Evolutionary conservation across 306 rosid species (phyloP), one percentile per base, ranked within the genome.

Genomic region (Sesbania bispinosa): DNA sequence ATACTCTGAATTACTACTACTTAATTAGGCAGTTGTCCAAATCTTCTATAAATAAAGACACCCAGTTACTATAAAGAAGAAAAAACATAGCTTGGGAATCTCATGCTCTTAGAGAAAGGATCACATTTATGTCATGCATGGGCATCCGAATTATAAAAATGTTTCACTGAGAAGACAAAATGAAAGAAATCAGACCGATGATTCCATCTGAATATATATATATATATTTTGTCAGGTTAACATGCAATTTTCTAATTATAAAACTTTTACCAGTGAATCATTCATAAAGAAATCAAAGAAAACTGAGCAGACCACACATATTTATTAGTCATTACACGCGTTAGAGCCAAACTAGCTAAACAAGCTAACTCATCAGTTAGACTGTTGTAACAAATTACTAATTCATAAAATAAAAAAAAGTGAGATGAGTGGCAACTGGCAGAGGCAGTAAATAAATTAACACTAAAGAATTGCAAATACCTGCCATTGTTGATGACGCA

Each of bases 401-500:
- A 54, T 2, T 26, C 27, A 54, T 45, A 5, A 8, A 33, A 21
- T 10, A 73, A 15, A 33, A 47, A 38, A 7, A 15, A 58, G 16
- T 15, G 51, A 48, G 69, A 10, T 35, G 39, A 7, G 39, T 7
- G 39, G 39, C 39, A 35, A 35, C 10, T 51, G 67, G 70, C 69
- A 20, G 2, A 61, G 55, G 8, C 43, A 27, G 14, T 8, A 52
- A 41, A 11, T n/a, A n/a, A n/a, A n/a, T n/a, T n/a, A n/a, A n/a
- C 0, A 42, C 4, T 54, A 78, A 71, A 78, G 6, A 70, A 62
- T 30, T 63, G 2, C 14, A 9, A 53, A 65, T 38, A 58, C 55
- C 78, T 71, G 73, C 2, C 46, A 70, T 35, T 55, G 66, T 78
- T 79, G 77, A 76, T 87, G 83, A 74, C 69, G 84, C 82, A 61